Evolutionary conservation across 2,329 filamentous ascomycete species (phyloP), one percentile per base, ranked within the genome.

Genomic region (Penicillium occitanis): DNA sequence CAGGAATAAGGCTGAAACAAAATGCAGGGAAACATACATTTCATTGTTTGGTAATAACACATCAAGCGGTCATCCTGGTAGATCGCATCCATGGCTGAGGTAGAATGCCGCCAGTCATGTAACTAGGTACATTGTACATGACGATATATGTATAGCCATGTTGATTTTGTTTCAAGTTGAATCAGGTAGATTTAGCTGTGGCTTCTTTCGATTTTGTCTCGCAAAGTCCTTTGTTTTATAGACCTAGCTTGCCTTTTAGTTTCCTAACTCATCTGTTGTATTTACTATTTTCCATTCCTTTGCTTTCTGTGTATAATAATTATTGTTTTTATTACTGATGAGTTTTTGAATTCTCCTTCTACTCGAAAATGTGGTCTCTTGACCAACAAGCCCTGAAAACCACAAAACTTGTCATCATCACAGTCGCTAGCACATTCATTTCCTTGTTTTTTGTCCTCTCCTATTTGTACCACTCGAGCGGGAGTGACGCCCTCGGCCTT

Each of bases 381-480:
- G 59, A 62, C 33, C 42, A 57, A 14, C 57, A 42, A 19, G 33
- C 48, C 48, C 30, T 46, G 48, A 40, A 25, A 61, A 42, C 19
- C 17, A 44, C 44, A 46, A 62, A 58, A 4, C 17, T 44, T 50
- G 40, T 50, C 44, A 42, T 30, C 30, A 58, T 50, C 19, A 37
- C 60, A 17, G 30, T 62, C 5, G 50, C 40, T 17, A 63, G 64
- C 59, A 48, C 59, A 35, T 42, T 62, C 30, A 17, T 48, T 28
- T 50, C 42, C 30, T 46, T 66, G 17, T 58, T 58, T 59, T 13
- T 66, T 40, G 19, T 63, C 28, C 30, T 66, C 28, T 58, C 63
- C 17, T 57, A 59, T 58, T 60, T 63, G 3, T 10, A 63, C 22
- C 28, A 63, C 17, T 19, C 55, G 10, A 37, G 6, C 11, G 19